Percentiles rank a stretch among this genome's conserved stretches.
phyloP scores from a whole-genome alignment of 2,329 filamentous ascomycete species.

The Aspergillus persii region DNA sequence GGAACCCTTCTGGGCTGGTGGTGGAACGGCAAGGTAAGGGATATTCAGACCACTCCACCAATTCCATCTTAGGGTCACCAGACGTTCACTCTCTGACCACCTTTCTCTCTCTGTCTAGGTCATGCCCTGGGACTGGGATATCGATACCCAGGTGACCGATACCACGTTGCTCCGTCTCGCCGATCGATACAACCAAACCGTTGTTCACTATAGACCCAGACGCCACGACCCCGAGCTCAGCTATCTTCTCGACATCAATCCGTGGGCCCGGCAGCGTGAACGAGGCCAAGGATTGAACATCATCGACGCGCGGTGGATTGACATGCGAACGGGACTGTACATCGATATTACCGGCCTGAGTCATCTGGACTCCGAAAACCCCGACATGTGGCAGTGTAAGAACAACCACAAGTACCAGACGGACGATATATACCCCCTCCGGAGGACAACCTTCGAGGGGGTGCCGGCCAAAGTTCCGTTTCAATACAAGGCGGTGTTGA shows the following conservation, averaged over 20 bases:
- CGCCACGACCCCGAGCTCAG: slow-evolving; percentile 46
- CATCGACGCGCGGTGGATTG: slow-evolving; percentile 83
- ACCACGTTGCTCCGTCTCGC: slow-evolving; percentile 65
- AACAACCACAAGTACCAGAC: slow-evolving; percentile 71
- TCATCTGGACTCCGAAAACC: slow-evolving; percentile 61
- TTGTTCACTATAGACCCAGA: slow-evolving; percentile 45
- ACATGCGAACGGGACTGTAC: slow-evolving; percentile 71
- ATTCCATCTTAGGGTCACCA: neutral
- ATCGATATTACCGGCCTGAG: slow-evolving; percentile 78
- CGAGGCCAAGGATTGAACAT: slow-evolving; percentile 70
- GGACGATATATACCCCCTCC: slow-evolving; percentile 73
- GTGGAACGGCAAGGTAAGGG: slow-evolving; percentile 68
- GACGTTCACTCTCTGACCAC: neutral
- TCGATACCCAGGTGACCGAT: slow-evolving; percentile 75
- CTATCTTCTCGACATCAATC: slow-evolving; percentile 77
- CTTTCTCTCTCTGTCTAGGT: slow-evolving; percentile 44
- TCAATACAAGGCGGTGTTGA: slow-evolving; percentile 39
- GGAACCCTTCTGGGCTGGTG: slow-evolving; percentile 83
- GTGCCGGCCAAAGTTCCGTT: slow-evolving; percentile 66
- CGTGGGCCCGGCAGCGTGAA: slow-evolving; percentile 60
- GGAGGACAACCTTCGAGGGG: slow-evolving; percentile 72
- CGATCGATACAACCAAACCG: slow-evolving; percentile 66
- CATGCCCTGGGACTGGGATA: slow-evolving; percentile 81
- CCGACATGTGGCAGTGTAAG: slow-evolving; percentile 75
- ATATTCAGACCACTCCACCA: neutral